Conservation (phyloP, 2,329 filamentous ascomycete genomes). For the Penicillium sp. region DNA sequence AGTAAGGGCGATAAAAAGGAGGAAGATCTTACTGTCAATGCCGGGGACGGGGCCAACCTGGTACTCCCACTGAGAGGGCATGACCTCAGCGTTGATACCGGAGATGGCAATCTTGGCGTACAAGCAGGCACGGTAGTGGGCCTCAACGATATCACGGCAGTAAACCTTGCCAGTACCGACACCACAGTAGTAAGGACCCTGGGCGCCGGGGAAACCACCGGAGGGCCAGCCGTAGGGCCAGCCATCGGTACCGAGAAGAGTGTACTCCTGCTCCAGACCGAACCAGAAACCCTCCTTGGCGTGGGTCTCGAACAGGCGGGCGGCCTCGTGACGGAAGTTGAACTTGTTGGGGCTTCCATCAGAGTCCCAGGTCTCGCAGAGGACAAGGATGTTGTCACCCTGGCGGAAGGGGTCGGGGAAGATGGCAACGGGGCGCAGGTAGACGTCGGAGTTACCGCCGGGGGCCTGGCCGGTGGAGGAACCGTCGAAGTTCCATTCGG, state of each 20-base stretch:
- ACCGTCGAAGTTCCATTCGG: slow-evolving; percentile 82
- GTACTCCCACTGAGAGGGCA: slow-evolving; percentile 98
- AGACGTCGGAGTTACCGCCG: slow-evolving; percentile 95
- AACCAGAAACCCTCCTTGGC: slow-evolving; percentile 89
- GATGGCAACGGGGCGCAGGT: slow-evolving; percentile 85
- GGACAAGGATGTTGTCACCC: slow-evolving; percentile 88
- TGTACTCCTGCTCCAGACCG: slow-evolving; percentile 98
- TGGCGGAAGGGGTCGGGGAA: slow-evolving; percentile 91
- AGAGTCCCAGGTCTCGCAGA: slow-evolving; percentile 90
- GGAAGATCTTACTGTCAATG: slow-evolving; percentile 67
- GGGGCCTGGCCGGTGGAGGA: slow-evolving; percentile 90
- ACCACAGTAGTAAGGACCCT: slow-evolving; percentile 97
- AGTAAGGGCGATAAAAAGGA: not conserved
- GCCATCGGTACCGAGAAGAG: slow-evolving; percentile 78
- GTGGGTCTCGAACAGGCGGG: slow-evolving; percentile 85
- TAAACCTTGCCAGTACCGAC: slow-evolving; percentile 96
- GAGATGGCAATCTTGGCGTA: slow-evolving; percentile 91
- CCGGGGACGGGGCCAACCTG: slow-evolving; percentile 88
- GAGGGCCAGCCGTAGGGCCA: slow-evolving; percentile 91
- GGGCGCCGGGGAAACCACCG: slow-evolving; percentile 85
- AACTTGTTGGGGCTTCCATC: slow-evolving; percentile 96
- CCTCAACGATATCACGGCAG: slow-evolving; percentile 96
- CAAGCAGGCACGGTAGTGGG: slow-evolving; percentile 86
- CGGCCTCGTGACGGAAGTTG: slow-evolving; percentile 94
- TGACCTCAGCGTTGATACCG: slow-evolving; percentile 98